Percentiles rank a stretch among this genome's conserved stretches.
Evolutionary conservation across 1,284 basidiomycete genomes (phyloP).

Genomic region (Blastosporella zonata): DNA sequence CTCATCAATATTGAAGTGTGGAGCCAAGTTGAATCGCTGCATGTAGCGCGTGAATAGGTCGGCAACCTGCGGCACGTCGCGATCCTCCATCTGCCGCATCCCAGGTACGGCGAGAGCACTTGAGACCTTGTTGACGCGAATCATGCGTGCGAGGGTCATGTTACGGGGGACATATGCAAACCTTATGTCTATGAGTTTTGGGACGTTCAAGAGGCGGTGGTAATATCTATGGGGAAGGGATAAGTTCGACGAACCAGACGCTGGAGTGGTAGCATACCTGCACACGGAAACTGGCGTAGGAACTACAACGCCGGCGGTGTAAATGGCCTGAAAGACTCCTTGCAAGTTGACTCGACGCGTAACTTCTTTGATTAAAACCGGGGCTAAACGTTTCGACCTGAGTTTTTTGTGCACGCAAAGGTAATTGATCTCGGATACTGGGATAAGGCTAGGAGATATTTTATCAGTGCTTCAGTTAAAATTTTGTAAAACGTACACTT

Average conservation of each 20-base stretch:
- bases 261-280: slow-evolving; percentile 43
- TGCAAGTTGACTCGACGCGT: slow-evolving; percentile 90
- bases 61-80: slow-evolving; percentile 73
- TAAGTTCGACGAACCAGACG: not conserved
- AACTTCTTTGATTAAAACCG: slow-evolving; percentile 97
- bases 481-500: slow-evolving; percentile 27
- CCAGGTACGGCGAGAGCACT: slow-evolving; percentile 52
- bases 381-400: slow-evolving; percentile 92
- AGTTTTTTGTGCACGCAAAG: slow-evolving; percentile 98
- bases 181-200: slow-evolving; percentile 88
- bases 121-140: slow-evolving; percentile 70
- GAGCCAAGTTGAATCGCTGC: slow-evolving; percentile 83
- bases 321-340: slow-evolving; percentile 96
- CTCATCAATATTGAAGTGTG: slow-evolving; percentile 79
- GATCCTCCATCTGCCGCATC: slow-evolving; percentile 85
- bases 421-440: slow-evolving; percentile 93
- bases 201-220: slow-evolving; percentile 90
- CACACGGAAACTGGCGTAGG: slow-evolving; percentile 89
- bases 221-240: slow-evolving; percentile 61
- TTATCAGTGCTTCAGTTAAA: not conserved
- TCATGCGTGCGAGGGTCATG: slow-evolving; percentile 86
- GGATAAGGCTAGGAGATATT: slow-evolving; percentile 51
- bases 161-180: slow-evolving; percentile 87
- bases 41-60: slow-evolving; percentile 82
- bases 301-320: slow-evolving; percentile 89